Conservation (phyloP, 2,329 filamentous ascomycete species). For the Xylaria sp. region DNA sequence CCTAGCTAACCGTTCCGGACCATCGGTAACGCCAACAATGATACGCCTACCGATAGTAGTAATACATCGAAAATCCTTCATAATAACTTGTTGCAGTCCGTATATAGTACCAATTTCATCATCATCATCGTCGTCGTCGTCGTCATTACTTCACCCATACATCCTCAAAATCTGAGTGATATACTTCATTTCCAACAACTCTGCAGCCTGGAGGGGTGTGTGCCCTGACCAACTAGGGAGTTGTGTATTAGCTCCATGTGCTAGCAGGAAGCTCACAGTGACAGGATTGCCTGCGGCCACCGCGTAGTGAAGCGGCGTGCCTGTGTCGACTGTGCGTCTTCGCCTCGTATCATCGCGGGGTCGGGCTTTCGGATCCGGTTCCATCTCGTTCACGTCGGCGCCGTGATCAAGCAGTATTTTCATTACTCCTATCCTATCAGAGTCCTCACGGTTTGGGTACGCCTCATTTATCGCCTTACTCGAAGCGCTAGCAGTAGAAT, state of each 20-base stretch:
- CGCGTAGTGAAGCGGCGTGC: conserved; percentile 42
- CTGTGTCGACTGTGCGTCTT: conserved; percentile 41
- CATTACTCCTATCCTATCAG: conserved; percentile 40
- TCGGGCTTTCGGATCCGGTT: conserved; percentile 43
- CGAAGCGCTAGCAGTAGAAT: conserved; percentile 41
- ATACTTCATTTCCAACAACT: conserved; percentile 36
- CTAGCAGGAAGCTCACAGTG: conserved; percentile 41
- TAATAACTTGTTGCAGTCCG: conserved; percentile 18
- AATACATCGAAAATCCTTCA: conserved; percentile 31
- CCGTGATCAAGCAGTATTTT: conserved; percentile 40
- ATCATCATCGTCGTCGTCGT: too few species aligned
- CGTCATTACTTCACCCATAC: conserved; percentile 31
- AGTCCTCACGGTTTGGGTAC: conserved; percentile 40
- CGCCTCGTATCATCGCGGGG: conserved; percentile 41
- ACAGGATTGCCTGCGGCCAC: conserved; percentile 41
- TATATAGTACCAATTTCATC: conserved; percentile 27
- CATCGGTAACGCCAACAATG: conserved; percentile 25
- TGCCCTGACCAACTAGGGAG: conserved; percentile 43
- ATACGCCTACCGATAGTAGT: conserved; percentile 32
- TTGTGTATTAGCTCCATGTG: conserved; percentile 41
- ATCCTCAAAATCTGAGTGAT: conserved; percentile 41
- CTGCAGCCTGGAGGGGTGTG: conserved; percentile 41
- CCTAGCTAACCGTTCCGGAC: conserved; percentile 11
- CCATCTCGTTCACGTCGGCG: conserved; percentile 44
- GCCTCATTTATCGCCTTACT: conserved; percentile 33